Evolutionary conservation across 2,329 filamentous ascomycete genomes (phyloP).

Genomic region (Cryphonectria japonica): DNA sequence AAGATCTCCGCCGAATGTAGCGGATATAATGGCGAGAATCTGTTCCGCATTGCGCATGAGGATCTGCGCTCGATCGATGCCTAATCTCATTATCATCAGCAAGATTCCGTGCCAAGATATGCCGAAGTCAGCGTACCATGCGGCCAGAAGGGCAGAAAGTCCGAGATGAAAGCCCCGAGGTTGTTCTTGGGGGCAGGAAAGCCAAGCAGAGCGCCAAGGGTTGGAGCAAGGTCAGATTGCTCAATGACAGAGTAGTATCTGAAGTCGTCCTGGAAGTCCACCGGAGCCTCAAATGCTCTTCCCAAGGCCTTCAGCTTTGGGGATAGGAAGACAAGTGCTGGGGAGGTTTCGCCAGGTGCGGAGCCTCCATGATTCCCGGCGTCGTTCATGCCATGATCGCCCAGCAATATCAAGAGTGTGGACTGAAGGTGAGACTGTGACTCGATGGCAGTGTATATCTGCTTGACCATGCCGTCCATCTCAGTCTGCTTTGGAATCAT

Average conservation of each 20-base stretch:
- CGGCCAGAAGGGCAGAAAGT: slow-evolving; percentile 79
- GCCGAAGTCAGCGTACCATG: slow-evolving; percentile 47
- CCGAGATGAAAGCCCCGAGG: slow-evolving; percentile 80
- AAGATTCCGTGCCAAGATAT: neutral
- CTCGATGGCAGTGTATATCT: slow-evolving; percentile 78
- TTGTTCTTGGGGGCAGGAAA: slow-evolving; percentile 91
- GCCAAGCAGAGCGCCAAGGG: slow-evolving; percentile 81
- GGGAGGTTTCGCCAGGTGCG: slow-evolving; percentile 89
- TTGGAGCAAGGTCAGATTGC: slow-evolving; percentile 92
- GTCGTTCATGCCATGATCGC: slow-evolving; percentile 99
- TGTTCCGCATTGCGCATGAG: slow-evolving; percentile 80
- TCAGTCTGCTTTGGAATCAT: slow-evolving; percentile 93
- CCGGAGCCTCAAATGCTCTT: slow-evolving; percentile 52
- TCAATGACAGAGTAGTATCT: slow-evolving; percentile 85
- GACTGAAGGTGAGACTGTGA: slow-evolving; percentile 71
- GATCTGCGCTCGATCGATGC: slow-evolving; percentile 65
- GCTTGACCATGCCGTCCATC: slow-evolving; percentile 83
- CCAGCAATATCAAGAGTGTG: slow-evolving; percentile 82
- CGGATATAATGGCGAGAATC: slow-evolving; percentile 75
- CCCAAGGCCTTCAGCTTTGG: slow-evolving; percentile 72
- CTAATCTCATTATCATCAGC: slow-evolving; percentile 32
- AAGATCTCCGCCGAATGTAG: slow-evolving; percentile 64
- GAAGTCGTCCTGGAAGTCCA: slow-evolving; percentile 68
- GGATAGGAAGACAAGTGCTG: slow-evolving; percentile 88
- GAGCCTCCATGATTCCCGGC: slow-evolving; percentile 96